Evolutionary conservation across 1,284 basidiomycete species (phyloP).

Genomic region (Lentinula novae-zelandiae): DNA sequence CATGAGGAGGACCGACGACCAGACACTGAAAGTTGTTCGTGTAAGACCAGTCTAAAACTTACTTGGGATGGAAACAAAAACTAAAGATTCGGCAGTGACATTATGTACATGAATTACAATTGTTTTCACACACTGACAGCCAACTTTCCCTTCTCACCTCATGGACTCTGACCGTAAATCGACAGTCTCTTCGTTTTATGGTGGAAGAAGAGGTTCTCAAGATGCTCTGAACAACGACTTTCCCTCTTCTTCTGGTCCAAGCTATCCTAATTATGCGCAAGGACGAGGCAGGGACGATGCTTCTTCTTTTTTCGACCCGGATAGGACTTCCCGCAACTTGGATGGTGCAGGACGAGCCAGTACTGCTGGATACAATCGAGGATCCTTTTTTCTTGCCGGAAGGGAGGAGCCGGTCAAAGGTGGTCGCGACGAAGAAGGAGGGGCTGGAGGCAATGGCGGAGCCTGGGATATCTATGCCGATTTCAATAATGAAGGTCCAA

Average conservation of each 20-base stretch:
- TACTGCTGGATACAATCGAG: conserved; percentile 65
- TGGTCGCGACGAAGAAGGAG: conserved; percentile 53
- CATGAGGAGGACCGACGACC: too few species aligned
- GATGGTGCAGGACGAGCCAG: conserved; percentile 16
- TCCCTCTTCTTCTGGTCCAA: conserved; percentile 28
- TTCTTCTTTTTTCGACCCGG: conserved; percentile 60
- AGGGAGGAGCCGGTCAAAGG: conserved; percentile 72
- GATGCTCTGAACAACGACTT: conserved; percentile 60
- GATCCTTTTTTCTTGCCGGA: conserved; percentile 60
- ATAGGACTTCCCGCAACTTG: conserved; percentile 29
- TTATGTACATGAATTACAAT: not conserved
- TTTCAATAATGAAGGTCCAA: conserved; percentile 85
- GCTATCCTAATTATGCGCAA: conserved; percentile 14
- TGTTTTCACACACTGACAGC: not conserved
- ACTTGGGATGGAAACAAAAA: not conserved
- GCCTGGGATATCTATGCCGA: conserved; percentile 86
- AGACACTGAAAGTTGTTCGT: too few species aligned
- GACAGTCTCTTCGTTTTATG: conserved; percentile 73
- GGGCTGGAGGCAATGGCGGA: conserved; percentile 34
- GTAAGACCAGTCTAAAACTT: too few species aligned
- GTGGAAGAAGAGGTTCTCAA: conserved; percentile 51
- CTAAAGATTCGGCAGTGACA: not conserved
- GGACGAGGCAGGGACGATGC: conserved; percentile 52
- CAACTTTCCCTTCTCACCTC: not conserved
- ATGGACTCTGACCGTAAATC: conserved; percentile 68